Percentiles rank a stretch among this genome's conserved stretches.
Evolutionary conservation across 768 basidiomycete genomes (phyloP).

Genomic region (Tylopilus sp.): DNA sequence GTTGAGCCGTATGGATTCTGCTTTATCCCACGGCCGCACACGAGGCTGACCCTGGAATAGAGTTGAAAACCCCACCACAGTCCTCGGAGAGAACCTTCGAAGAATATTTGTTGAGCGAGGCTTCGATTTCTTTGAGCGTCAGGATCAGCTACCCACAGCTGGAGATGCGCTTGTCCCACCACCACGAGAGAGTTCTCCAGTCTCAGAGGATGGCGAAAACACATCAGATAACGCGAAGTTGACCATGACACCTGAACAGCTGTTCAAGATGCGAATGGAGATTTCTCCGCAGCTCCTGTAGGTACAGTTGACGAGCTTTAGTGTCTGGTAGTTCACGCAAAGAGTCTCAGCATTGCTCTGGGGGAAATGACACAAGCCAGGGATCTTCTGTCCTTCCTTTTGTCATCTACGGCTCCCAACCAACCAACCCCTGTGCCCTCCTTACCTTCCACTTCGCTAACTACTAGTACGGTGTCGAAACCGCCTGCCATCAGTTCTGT

Average conservation of each 20-base stretch:
- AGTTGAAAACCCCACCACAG: conserved; percentile 52
- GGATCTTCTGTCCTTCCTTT: conserved; percentile 61
- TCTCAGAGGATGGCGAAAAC: conserved; percentile 27
- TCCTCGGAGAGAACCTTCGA: conserved; percentile 61
- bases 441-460: conserved; percentile 39
- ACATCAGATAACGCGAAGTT: conserved; percentile 31
- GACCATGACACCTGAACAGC: conserved; percentile 70
- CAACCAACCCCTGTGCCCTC: conserved; percentile 29
- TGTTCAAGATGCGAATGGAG: conserved; percentile 70
- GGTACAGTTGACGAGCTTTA: conserved; percentile 30
- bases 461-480: conserved; percentile 64
- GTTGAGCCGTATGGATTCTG: conserved; percentile 62
- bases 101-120: conserved; percentile 76
- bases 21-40: background rate
- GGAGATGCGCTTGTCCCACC: conserved; percentile 24
- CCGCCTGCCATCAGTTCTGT: conserved; percentile 64
- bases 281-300: conserved; percentile 71
- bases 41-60: conserved; percentile 33
- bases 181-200: conserved; percentile 24
- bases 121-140: conserved; percentile 66
- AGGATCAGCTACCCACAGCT: conserved; percentile 27
- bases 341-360: conserved; percentile 56
- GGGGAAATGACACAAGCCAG: conserved; percentile 79
- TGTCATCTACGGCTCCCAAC: conserved; percentile 41
- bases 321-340: conserved; percentile 13